These are phyloP conservation scores for Periconia sp. DNA, from an alignment of 2,329 filamentous ascomycete species.

Conservation along the genomic window DNA sequence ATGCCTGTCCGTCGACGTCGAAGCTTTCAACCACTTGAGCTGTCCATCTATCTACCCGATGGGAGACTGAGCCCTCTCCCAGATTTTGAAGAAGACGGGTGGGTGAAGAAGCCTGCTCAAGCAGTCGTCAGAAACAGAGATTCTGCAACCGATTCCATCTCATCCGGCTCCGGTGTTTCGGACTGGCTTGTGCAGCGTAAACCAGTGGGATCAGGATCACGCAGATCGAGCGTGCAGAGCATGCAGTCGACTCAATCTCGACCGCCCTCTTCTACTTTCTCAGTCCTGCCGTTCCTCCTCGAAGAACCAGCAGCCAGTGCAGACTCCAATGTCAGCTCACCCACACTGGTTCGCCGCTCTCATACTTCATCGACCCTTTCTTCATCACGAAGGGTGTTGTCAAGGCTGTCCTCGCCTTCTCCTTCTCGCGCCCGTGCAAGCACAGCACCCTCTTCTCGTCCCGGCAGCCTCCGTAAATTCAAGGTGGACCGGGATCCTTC, in stretches of 20 bases:
- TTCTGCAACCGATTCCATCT: conserved; percentile 27
- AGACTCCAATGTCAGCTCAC: conserved; percentile 20
- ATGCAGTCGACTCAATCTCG: conserved; percentile 17
- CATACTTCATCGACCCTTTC: conserved; percentile 27
- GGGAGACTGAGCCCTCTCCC: conserved; percentile 43
- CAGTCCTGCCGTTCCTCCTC: conserved; percentile 24
- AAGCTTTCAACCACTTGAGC: conserved; percentile 42
- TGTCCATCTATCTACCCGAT: conserved; percentile 42
- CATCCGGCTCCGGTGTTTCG: conserved; percentile 26
- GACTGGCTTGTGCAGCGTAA: conserved; percentile 37
- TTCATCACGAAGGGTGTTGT: conserved; percentile 29
- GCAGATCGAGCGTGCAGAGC: conserved; percentile 33
- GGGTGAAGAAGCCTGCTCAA: conserved; percentile 37
- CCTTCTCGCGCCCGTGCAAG: conserved; percentile 39
- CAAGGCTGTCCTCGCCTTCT: conserved; percentile 26
- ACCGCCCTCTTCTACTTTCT: conserved; percentile 16
- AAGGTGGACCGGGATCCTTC: conserved; percentile 20
- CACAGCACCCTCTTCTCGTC: conserved; percentile 38
- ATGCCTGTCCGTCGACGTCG: conserved; percentile 34
- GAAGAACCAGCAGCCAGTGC: conserved; percentile 20
- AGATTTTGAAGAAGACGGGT: conserved; percentile 37
- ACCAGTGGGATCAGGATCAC: conserved; percentile 31
- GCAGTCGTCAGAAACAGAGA: conserved; percentile 37
- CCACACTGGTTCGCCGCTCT: conserved; percentile 26
- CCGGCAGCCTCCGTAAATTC: conserved; percentile 39